phyloP scores from a whole-genome alignment of 73 alveolate species.

The Paramecium primaurelia region DNA sequence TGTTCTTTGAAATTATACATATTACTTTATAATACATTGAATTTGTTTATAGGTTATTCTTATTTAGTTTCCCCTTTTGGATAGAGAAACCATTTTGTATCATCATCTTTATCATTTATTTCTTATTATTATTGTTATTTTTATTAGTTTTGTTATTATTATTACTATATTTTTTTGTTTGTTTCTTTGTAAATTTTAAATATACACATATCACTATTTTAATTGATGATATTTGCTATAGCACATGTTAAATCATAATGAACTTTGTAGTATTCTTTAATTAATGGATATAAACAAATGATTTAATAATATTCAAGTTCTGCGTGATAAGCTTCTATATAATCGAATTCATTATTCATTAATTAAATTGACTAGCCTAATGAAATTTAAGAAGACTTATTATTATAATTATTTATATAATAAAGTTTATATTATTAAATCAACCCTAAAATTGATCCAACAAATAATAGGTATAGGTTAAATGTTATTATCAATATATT shows the following conservation, averaged over 20 bases:
- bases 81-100: not conserved
- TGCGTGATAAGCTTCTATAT: not conserved
- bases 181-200: not conserved
- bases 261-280: not conserved
- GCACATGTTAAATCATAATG: not conserved
- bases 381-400: too few relatives aligned
- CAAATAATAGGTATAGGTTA: too few relatives aligned
- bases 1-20: not conserved
- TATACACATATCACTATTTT: not conserved
- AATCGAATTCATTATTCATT: not conserved
- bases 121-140: not conserved
- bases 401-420: too few relatives aligned
- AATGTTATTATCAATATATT: too few relatives aligned
- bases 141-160: not conserved
- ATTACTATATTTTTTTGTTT: not conserved
- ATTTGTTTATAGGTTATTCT: not conserved
- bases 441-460: too few relatives aligned
- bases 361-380: not conserved
- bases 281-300: not conserved
- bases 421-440: too few relatives aligned
- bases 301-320: not conserved
- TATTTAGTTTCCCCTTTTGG: not conserved
- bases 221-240: not conserved
- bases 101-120: not conserved
- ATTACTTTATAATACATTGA: not conserved